phyloP scores from a whole-genome alignment of 2,329 filamentous ascomycete species.

The Canariomyces notabilis region DNA sequence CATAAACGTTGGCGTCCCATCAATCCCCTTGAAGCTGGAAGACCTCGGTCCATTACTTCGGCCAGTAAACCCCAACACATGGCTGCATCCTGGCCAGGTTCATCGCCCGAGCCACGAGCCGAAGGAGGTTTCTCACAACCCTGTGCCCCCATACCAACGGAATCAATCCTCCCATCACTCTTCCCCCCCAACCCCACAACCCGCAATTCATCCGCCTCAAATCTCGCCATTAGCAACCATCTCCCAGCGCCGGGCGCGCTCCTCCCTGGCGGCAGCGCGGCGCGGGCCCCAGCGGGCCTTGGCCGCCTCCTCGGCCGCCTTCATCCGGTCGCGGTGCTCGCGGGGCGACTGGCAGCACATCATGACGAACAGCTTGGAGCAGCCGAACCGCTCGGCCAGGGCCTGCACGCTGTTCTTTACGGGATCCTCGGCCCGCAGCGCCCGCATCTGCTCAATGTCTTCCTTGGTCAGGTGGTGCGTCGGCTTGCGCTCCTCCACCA shows the following conservation, averaged over 20 bases:
- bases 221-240: constrained; percentile 50
- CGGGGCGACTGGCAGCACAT: constrained; percentile 49
- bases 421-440: constrained; percentile 49
- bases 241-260: constrained; percentile 48
- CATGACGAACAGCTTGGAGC: constrained; percentile 52
- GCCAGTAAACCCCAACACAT: too few species aligned
- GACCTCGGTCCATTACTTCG: too few species aligned
- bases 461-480: constrained; percentile 49
- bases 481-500: constrained; percentile 10
- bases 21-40: too few species aligned
- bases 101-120: too few species aligned
- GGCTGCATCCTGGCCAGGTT: too few species aligned
- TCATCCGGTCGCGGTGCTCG: constrained; percentile 44
- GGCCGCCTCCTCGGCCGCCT: constrained; percentile 42
- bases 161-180: too few species aligned
- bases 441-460: constrained; percentile 57
- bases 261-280: constrained; percentile 49
- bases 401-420: constrained; percentile 48
- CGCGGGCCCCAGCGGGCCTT: constrained; percentile 55
- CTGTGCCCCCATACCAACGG: too few species aligned
- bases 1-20: too few species aligned
- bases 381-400: constrained; percentile 52
- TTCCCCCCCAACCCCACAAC: too few species aligned
- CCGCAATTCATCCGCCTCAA: constrained; percentile 28
- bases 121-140: too few species aligned